Base-by-base conservation (phyloP, 345 rosid species). In the Lepidium aucheri region DNA sequence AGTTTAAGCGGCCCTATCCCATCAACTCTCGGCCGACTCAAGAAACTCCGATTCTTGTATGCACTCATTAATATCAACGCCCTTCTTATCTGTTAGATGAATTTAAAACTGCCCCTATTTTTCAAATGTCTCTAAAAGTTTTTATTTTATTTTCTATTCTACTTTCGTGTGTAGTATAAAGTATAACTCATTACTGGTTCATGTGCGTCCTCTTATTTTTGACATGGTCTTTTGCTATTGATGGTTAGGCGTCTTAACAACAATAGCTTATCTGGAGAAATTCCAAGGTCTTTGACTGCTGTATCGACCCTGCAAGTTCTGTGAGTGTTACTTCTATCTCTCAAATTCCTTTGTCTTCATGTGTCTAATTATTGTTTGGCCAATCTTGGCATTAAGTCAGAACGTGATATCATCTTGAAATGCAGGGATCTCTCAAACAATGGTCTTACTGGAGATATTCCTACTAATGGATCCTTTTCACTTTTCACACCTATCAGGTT, bases 41-140 rank as follows among this genome's bases (percentile, higher is more conserved):
- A 65, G 68, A 89, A 74, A 74, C 84, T 89, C 34, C 81, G 94
- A 4, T 85, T 86, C 82, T 65, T 89, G 96, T 89, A 89, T 13
- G 93, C 63, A 70, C 67, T 35, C 56, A n/a, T 22, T 50, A 42
- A 33, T n/a, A n/a, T 65, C 22, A 18, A 59, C 46, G 8, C 39
- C 35, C 54, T 44, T 53, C 20, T 35, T 66, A 32, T 53, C 9
- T 13, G 35, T 44, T 67, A 56, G 56, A 38, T 67, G 64, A 57
- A 17, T 28, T 56, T 35, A 36, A 40, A 28, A 40, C 33, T 17
- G 10, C 51, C 34, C 28, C 42, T 49, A 33, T 20, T 9, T 40
- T 22, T 18, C 34, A 22, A 32, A 70, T 41, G 17, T 34, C 9
- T 34, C 33, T 58, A 13, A n/a, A 28, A 59, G 59, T 12, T 18